Conservation (phyloP, 1,284 basidiomycete species). For the Ceratobasidium sp. region DNA sequence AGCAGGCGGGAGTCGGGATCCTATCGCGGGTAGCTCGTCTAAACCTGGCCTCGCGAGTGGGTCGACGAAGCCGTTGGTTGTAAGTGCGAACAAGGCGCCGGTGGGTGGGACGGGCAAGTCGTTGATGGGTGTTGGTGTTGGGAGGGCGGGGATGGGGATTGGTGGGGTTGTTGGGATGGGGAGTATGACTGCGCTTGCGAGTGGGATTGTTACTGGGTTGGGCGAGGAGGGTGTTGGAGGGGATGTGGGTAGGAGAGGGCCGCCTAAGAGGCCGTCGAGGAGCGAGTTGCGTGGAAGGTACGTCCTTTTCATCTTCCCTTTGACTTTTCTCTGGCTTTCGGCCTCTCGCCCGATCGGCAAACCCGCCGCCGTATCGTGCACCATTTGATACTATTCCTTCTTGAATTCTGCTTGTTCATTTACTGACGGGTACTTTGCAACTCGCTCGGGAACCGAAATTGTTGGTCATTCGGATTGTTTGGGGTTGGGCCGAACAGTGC, state of each 20-base stretch:
- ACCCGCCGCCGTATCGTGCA: no score
- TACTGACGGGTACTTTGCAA: not conserved
- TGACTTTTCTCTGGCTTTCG: not conserved
- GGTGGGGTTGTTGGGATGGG: not conserved
- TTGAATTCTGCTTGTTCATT: not conserved
- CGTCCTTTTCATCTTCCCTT: not conserved
- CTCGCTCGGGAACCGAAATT: no score
- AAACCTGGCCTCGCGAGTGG: not conserved
- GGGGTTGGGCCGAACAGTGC: not conserved
- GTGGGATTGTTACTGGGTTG: slow-evolving; percentile 3
- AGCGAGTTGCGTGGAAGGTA: slow-evolving; percentile 14
- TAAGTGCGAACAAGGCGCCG: no score
- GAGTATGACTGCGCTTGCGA: slow-evolving; percentile 22
- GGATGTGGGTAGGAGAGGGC: slow-evolving; percentile 3
- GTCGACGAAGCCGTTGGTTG: not conserved
- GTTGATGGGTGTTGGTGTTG: no score
- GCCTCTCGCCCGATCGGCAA: no score
- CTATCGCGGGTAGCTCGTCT: no score
- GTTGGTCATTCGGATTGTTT: no score
- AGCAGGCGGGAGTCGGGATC: not conserved
- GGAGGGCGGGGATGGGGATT: no score
- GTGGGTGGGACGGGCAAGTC: no score
- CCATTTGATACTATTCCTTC: not conserved
- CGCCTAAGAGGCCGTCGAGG: slow-evolving; percentile 28
- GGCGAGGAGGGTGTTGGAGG: not conserved